Evolutionary conservation across 2,329 filamentous ascomycete species (phyloP), one percentile per base, ranked within the genome.

Genomic region (Colletotrichum incanum): DNA sequence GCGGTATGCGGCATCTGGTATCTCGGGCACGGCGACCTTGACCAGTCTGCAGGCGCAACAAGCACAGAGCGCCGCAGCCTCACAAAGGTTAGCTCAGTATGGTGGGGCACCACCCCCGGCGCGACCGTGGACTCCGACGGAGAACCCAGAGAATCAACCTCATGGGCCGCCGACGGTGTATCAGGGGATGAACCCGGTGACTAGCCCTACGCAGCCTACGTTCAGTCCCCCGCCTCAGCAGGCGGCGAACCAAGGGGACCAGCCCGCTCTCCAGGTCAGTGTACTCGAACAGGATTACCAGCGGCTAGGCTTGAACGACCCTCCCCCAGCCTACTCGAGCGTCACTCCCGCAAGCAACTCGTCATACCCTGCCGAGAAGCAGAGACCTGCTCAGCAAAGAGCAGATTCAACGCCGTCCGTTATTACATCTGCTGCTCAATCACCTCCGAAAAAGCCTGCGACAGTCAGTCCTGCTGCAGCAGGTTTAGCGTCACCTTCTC

Each of bases 241-340:
- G 78, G 43, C 78, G 79, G 9, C 81, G 80, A 50, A 76, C 78
- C 3, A 79, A 78, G 72, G 77, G 78, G 67, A 77, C 69, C 75
- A 77, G 65, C 73, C 80, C 66, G 78, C 80, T 63, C 80, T 90
- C 41, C 90, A 92, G 76, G 86, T 90, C 72, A 94, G 90, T 83
- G 89, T 93, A n/a, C 82, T 98, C 45, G 94, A 97, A 78, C 92
- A 95, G 76, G 95, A 98, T 76, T 93, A 98, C 80, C 91, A 94
- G 76, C 91, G 94, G 23, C 88, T 98, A 88, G 91, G 94, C 76
- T 88, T 92, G 39, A 93, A 94, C 28, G 95, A 94, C 65, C 95
- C 96, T 18, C 96, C 96, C 26, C 96, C 96, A n/a, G 96, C 96
- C 7, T 99, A 99, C 82, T 96, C 94, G 12, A 96, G 92, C 77